Evolutionary conservation across 106 monocot species (phyloP), one percentile per base, ranked within the genome.

Genomic region (Agapanthus africanus): DNA sequence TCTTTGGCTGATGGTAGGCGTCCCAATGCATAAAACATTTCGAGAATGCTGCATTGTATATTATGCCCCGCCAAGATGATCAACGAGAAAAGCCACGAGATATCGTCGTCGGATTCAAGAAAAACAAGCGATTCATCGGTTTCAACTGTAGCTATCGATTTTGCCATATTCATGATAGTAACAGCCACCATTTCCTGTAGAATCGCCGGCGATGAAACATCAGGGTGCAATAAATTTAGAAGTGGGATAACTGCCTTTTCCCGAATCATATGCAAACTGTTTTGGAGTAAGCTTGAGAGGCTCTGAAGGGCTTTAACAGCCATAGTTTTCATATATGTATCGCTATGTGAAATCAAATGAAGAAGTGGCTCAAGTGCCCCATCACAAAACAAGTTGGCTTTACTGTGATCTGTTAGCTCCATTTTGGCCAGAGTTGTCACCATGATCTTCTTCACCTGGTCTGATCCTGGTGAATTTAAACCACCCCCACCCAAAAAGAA

Each of bases 371-470:
- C 37, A 59, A 78, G 47, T 38, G 60, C 78, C 37, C 78, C 78
- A 66, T 78, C 49, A 37, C 31, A 36, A 50, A 78, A 78, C 27
- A 78, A 14, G 37, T 41, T 51, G 13, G 56, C 78, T 68, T 78
- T 78, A 51, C 72, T 73, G 25, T 78, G 78, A 67, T 78, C 78
- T n/a, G 78, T 72, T 26, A 78, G 37, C 47, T 78, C 78, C 66
- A 73, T 72, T 51, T 78, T 67, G 67, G 78, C 65, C 60, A 78
- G 68, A 30, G 72, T 68, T 38, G 56, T 47, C 37, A 78, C 78
- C 78, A 78, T 78, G 26, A 41, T 67, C 47, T 59, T 61, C 39
- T 68, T 78, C 46, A 67, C 46, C 59, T 40, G 66, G 18, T 73
- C 78, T 28, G 66, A 31, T 60, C 78, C 78, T 78, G 67, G 23